A percentile compares a stretch with the other conserved stretches of the same genome.
phyloP scores from a whole-genome alignment of 1,284 basidiomycete species.

The Sparassis latifolia region DNA sequence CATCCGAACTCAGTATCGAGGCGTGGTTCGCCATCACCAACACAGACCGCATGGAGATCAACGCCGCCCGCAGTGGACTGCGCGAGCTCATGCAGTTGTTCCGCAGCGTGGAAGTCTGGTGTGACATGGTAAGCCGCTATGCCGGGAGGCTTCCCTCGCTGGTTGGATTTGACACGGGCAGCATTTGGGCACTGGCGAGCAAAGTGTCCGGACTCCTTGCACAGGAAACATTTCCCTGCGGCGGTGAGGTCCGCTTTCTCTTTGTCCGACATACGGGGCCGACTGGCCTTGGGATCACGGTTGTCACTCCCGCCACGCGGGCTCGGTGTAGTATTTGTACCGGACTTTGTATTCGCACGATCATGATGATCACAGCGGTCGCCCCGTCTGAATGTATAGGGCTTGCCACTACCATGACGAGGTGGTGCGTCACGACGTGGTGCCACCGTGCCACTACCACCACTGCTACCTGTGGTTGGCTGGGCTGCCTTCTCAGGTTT shows the following conservation, averaged over 20 bases:
- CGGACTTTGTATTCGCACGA: neutral
- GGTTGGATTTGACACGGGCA: neutral
- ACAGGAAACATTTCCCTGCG: slow-evolving; percentile 13
- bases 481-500: neutral
- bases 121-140: slow-evolving; percentile 5
- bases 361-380: too few relatives aligned
- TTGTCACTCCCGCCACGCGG: neutral
- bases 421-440: neutral
- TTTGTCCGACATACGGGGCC: neutral
- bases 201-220: slow-evolving; percentile 11
- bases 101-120: neutral
- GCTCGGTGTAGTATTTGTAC: neutral
- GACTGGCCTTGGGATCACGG: too few relatives aligned
- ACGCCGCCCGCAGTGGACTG: neutral
- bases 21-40: neutral
- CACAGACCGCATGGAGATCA: neutral
- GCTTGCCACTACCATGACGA: neutral
- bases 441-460: neutral
- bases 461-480: neutral
- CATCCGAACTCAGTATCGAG: neutral
- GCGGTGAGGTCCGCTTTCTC: slow-evolving; percentile 8
- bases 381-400: too few relatives aligned
- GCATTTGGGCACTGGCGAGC: slow-evolving; percentile 9
- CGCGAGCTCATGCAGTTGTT: neutral
- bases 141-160: slow-evolving; percentile 1